A percentile compares a stretch with the other conserved stretches of the same genome.
Evolutionary conservation across 2,329 filamentous ascomycete genomes (phyloP).

Genomic region (Claviceps sorghi): DNA sequence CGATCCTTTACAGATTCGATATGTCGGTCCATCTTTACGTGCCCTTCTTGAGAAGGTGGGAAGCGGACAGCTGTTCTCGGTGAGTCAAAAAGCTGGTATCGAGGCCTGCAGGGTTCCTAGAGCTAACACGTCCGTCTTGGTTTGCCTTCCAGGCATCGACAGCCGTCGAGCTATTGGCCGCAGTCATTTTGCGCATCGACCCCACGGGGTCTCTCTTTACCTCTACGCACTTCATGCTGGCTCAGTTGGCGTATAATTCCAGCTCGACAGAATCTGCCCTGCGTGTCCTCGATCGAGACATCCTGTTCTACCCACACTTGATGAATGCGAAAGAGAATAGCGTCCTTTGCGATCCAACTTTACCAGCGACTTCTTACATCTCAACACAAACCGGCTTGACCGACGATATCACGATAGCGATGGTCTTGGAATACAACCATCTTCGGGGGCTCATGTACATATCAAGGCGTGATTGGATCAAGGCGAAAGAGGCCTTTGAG

Average conservation of each 20-base stretch:
- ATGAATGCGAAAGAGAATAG: slow-evolving; percentile 20
- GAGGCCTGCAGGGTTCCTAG: neutral
- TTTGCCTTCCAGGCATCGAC: slow-evolving; percentile 25
- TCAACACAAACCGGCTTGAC: slow-evolving; percentile 44
- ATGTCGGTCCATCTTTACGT: slow-evolving; percentile 29
- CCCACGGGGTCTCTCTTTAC: slow-evolving; percentile 53
- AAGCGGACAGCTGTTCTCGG: slow-evolving; percentile 26
- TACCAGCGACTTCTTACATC: slow-evolving; percentile 42
- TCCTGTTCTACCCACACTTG: slow-evolving; percentile 49
- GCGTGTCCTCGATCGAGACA: slow-evolving; percentile 47
- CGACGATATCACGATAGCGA: slow-evolving; percentile 31
- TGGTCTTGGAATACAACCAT: slow-evolving; percentile 54
- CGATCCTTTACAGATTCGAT: slow-evolving; percentile 37
- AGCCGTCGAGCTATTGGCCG: slow-evolving; percentile 29
- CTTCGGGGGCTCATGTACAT: slow-evolving; percentile 51
- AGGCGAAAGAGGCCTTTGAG: slow-evolving; percentile 47
- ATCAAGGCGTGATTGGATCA: slow-evolving; percentile 43
- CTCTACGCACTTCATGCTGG: slow-evolving; percentile 42
- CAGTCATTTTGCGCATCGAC: slow-evolving; percentile 50
- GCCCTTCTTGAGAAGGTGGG: slow-evolving; percentile 28
- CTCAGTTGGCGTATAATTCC: slow-evolving; percentile 43
- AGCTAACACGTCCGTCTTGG: neutral
- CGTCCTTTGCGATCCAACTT: slow-evolving; percentile 29
- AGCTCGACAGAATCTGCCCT: slow-evolving; percentile 39
- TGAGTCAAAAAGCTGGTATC: slow-evolving; percentile 15